Percentiles rank a stretch among this genome's conserved stretches.
Conservation (phyloP, 768 basidiomycete species). For the Boletus sp. region DNA sequence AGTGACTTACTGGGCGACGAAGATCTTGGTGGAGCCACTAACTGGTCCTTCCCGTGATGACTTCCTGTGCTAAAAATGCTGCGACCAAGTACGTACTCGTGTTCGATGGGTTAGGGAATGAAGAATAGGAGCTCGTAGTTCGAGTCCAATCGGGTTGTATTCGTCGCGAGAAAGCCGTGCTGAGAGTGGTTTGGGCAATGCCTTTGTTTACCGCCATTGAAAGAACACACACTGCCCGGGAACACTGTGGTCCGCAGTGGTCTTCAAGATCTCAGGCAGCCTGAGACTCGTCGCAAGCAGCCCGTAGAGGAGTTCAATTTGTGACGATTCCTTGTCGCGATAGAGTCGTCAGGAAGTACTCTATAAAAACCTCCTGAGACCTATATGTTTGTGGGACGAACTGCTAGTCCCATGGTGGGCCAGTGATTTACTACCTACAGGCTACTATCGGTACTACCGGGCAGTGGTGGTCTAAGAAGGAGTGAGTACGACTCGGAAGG, state of each 20-base stretch:
- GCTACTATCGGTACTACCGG: neutral
- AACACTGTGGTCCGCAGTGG: no score
- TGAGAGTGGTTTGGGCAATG: no score
- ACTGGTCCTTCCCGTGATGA: slow-evolving; percentile 7
- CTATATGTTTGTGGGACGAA: neutral
- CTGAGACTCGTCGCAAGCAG: no score
- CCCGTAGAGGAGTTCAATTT: neutral
- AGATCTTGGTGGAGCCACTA: slow-evolving; percentile 2
- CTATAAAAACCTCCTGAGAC: neutral
- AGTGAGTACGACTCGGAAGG: no score
- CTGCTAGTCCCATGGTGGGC: neutral
- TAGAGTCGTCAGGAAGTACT: neutral
- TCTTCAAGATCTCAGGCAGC: no score
- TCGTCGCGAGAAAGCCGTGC: no score
- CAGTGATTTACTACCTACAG: neutral
- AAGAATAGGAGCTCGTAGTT: neutral
- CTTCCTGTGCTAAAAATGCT: slow-evolving; percentile 10
- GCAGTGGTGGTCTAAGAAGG: no score
- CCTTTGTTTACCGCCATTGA: no score
- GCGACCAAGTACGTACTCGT: slow-evolving; percentile 1
- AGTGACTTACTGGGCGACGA: slow-evolving; percentile 11
- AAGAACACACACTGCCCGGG: no score
- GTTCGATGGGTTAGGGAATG: neutral
- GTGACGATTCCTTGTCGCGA: neutral
- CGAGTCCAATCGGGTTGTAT: neutral